Conservation (phyloP, 139 green algal species). For the Yamagishiella unicocca region DNA sequence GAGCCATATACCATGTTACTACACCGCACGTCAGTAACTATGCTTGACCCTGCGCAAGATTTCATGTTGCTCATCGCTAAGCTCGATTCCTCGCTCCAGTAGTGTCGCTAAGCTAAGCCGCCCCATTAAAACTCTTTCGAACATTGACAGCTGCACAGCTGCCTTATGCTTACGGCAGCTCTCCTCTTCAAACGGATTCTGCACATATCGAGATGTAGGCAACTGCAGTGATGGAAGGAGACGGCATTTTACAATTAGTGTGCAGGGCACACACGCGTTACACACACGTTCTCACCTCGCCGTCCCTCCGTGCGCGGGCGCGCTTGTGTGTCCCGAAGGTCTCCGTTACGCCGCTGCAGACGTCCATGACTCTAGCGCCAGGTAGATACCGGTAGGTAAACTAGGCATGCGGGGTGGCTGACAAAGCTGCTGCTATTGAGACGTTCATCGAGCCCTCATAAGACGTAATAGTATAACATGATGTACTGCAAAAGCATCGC, state of each 20-base stretch:
- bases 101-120: neutral
- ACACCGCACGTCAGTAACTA: neutral
- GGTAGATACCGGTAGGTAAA: too few relatives aligned
- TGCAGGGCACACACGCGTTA: too few relatives aligned
- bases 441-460: too few relatives aligned
- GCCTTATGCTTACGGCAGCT: neutral
- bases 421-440: too few relatives aligned
- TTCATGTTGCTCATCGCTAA: neutral
- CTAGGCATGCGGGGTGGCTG: too few relatives aligned
- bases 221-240: neutral
- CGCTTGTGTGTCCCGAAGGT: neutral
- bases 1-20: neutral
- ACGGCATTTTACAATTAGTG: too few relatives aligned
- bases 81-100: neutral
- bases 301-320: neutral
- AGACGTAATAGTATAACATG: too few relatives aligned
- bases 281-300: neutral
- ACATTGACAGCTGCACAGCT: constrained; percentile 3
- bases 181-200: neutral
- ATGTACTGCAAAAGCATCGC: too few relatives aligned
- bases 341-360: neutral
- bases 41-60: neutral
- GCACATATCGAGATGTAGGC: neutral
- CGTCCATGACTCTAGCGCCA: too few relatives aligned
- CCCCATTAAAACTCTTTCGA: constrained; percentile 10